phyloP scores from a whole-genome alignment of 148 eudicot species.

The Fagopyrum tataricum region DNA sequence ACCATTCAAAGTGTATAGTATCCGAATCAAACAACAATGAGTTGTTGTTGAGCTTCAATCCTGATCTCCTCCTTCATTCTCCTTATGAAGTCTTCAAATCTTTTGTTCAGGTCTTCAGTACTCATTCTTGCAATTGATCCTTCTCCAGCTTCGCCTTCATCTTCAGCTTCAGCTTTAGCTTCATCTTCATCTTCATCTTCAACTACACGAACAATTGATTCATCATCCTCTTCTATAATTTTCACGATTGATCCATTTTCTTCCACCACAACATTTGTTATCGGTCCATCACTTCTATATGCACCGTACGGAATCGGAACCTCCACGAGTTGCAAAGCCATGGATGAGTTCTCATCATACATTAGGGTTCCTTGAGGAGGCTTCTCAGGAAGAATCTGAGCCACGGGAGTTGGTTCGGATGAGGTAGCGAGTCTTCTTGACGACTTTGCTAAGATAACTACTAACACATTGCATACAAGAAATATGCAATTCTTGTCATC shows the following conservation, averaged over 20 bases:
- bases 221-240: conserved; percentile 15
- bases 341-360: neutral
- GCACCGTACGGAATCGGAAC: neutral
- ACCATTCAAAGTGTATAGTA: too few species aligned
- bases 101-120: conserved; percentile 62
- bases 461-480: conserved; percentile 59
- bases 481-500: conserved; percentile 48
- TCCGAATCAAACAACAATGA: conserved; percentile 17
- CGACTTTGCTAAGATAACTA: conserved; percentile 42
- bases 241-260: conserved; percentile 10
- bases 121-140: conserved; percentile 27
- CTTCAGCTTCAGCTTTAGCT: too few species aligned
- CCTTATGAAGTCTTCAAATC: conserved; percentile 68
- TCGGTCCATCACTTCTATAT: neutral
- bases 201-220: neutral
- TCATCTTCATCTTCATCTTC: neutral
- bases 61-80: conserved; percentile 60
- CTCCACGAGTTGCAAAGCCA: neutral
- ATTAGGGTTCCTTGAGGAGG: too few species aligned
- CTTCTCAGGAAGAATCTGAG: too few species aligned
- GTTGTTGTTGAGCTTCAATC: conserved; percentile 45
- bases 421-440: neutral
- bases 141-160: conserved; percentile 16
- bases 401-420: too few species aligned
- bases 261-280: conserved; percentile 2